phyloP scores from a whole-genome alignment of 2,329 filamentous ascomycete species.

The Sphaerulina populicola region DNA sequence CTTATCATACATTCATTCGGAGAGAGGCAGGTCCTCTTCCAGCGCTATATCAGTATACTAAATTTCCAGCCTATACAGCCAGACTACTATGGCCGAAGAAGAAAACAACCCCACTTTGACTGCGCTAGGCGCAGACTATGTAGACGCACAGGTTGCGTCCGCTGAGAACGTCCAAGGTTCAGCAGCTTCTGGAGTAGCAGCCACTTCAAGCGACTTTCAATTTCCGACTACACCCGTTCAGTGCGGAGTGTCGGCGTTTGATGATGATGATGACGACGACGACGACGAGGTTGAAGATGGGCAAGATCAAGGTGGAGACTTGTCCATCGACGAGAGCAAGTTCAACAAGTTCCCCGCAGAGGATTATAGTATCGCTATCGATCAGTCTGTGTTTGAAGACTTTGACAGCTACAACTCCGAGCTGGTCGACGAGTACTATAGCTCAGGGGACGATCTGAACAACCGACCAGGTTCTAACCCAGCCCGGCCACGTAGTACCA shows the following conservation, averaged over 20 bases:
- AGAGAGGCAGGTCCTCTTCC: slow-evolving; percentile 4
- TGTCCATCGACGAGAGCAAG: neutral
- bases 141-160: neutral
- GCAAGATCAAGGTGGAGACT: neutral
- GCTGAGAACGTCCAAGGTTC: too few relatives aligned
- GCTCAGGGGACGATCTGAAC: neutral
- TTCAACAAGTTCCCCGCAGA: neutral
- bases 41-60: neutral
- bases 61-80: neutral
- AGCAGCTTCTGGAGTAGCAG: neutral
- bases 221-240: neutral
- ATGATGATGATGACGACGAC: neutral
- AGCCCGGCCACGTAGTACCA: too few relatives aligned
- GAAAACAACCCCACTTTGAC: neutral
- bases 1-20: neutral
- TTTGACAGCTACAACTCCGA: neutral
- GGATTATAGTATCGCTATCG: neutral
- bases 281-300: neutral
- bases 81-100: neutral
- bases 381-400: neutral
- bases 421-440: neutral
- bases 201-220: neutral
- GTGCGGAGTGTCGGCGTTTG: neutral
- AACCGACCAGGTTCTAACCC: neutral
- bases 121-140: neutral